Conservation (phyloP, 2,329 filamentous ascomycete species). For the Venturia nashicola region DNA sequence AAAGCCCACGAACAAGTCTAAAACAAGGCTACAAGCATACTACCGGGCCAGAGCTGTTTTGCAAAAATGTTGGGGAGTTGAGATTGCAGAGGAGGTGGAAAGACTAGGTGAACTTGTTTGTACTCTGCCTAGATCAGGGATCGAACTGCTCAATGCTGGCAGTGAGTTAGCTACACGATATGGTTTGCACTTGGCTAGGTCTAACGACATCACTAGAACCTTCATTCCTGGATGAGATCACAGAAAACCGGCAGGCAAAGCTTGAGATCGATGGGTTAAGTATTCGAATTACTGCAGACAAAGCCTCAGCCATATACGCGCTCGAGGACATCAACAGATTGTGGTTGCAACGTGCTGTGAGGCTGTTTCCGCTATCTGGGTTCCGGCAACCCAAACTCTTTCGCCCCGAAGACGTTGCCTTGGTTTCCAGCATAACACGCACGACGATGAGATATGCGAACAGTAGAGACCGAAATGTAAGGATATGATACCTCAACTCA, state of each 20-base stretch:
- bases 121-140: neutral
- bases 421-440: neutral
- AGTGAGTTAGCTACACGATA: neutral
- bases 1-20: neutral
- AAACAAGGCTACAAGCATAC: no score
- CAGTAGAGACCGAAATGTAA: neutral
- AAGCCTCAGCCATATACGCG: slow-evolving; percentile 22
- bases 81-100: neutral
- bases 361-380: neutral
- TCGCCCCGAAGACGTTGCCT: neutral
- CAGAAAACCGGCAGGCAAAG: slow-evolving; percentile 18
- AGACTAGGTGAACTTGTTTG: neutral
- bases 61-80: neutral
- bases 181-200: neutral
- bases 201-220: slow-evolving; percentile 9
- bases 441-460: neutral
- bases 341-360: neutral
- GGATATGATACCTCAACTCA: neutral
- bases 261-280: slow-evolving; percentile 18
- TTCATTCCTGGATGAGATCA: slow-evolving; percentile 19
- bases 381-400: neutral
- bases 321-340: slow-evolving; percentile 21
- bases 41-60: neutral
- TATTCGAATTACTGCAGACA: slow-evolving; percentile 25
- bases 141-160: neutral